phyloP scores from a whole-genome alignment of 1,284 basidiomycete species.

The Neonothopanus nambi region DNA sequence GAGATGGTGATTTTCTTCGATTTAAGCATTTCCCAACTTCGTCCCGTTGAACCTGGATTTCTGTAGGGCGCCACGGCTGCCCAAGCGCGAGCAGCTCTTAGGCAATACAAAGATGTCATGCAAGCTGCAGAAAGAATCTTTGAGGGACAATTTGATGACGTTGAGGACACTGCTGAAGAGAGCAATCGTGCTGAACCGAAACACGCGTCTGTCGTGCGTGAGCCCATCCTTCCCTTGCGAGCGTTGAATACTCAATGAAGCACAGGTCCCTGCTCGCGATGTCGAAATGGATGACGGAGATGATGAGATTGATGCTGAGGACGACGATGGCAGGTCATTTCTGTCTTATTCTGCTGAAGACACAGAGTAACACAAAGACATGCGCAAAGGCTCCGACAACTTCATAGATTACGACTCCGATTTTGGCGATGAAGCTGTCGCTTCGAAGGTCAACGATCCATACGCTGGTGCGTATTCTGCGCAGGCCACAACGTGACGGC shows the following conservation, averaged over 20 bases:
- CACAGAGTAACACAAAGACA: background rate
- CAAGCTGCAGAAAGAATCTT: conserved; percentile 85
- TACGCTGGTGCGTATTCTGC: conserved; percentile 64
- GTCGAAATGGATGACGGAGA: conserved; percentile 46
- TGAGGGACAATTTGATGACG: conserved; percentile 76
- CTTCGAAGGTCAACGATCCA: conserved; percentile 66
- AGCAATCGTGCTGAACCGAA: too few species aligned
- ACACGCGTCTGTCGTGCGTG: too few species aligned
- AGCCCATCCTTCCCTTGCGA: conserved; percentile 7
- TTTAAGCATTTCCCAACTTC: background rate
- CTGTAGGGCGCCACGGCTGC: conserved; percentile 72
- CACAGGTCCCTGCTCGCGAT: conserved; percentile 16
- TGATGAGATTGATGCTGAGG: conserved; percentile 50
- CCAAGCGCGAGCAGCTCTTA: conserved; percentile 78
- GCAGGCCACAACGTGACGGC: background rate
- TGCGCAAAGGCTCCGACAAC: conserved; percentile 5
- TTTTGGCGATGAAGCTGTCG: conserved; percentile 47
- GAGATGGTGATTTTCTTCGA: conserved; percentile 49
- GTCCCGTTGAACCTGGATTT: conserved; percentile 12
- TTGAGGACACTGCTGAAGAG: conserved; percentile 43
- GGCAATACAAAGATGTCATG: conserved; percentile 82
- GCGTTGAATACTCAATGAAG: too few species aligned
- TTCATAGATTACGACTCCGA: conserved; percentile 81
- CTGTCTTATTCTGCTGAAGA: conserved; percentile 5
- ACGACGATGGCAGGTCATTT: conserved; percentile 47